phyloP scores from a whole-genome alignment of 805 yeast genomes.

The Komagataella pastoris region DNA sequence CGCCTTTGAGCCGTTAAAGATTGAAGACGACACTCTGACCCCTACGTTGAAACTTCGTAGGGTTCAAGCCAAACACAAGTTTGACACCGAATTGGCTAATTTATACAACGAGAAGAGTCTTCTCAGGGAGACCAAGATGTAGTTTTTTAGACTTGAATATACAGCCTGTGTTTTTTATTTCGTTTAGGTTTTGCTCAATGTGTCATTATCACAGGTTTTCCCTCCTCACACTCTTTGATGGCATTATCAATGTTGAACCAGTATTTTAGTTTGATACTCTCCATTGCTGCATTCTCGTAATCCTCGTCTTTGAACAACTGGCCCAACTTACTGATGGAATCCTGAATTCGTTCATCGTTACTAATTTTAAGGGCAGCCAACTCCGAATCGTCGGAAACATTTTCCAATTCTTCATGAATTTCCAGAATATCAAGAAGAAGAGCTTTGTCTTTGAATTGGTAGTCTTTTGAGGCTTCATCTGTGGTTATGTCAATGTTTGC shows the following conservation, averaged over 20 bases:
- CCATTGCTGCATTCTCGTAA: constrained; percentile 46
- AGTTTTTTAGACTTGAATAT: neutral
- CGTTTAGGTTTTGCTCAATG: constrained; percentile 23
- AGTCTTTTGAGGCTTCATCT: constrained; percentile 37
- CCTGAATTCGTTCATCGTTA: constrained; percentile 42
- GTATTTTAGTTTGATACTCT: constrained; percentile 65
- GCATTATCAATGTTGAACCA: constrained; percentile 72
- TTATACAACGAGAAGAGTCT: constrained; percentile 7
- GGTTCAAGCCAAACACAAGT: constrained; percentile 4
- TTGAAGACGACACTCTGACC: constrained; percentile 50
- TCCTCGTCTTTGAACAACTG: constrained; percentile 31
- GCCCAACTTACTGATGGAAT: constrained; percentile 30
- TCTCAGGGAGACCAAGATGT: constrained; percentile 4
- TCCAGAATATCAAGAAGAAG: constrained; percentile 70
- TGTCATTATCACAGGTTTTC: constrained; percentile 50
- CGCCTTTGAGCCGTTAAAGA: constrained; percentile 44
- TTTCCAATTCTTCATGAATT: constrained; percentile 72
- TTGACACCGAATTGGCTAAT: constrained; percentile 1
- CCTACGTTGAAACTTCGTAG: constrained; percentile 46
- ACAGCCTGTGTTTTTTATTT: neutral
- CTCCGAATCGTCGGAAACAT: constrained; percentile 46
- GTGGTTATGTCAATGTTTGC: constrained; percentile 40
- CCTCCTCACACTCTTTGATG: constrained; percentile 67
- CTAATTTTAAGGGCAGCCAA: constrained; percentile 35
- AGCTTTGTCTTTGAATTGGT: constrained; percentile 27